These are phyloP conservation scores for Allomyces macrogynus DNA, from an alignment of 192 early-diverging fungal species.

Conservation along the genomic window DNA sequence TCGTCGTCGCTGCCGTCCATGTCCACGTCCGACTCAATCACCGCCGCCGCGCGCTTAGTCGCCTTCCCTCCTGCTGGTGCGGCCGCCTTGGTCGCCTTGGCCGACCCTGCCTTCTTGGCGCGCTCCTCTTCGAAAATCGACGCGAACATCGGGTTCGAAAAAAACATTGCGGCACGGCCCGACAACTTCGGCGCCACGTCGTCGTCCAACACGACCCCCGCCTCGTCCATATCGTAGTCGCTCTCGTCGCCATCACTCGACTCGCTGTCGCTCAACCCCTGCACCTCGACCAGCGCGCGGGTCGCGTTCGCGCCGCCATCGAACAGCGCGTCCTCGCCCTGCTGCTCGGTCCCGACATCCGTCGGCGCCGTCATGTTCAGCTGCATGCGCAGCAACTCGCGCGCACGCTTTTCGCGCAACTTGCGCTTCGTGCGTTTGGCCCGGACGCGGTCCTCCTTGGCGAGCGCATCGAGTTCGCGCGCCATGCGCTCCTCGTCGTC, in stretches of 20 bases:
- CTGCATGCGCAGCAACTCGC: conserved; percentile 51
- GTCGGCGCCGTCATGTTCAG: conserved; percentile 55
- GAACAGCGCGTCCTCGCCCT: conserved; percentile 36
- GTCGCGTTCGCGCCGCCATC: conserved; percentile 21
- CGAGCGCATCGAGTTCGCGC: conserved; percentile 13
- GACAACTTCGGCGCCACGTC: not conserved
- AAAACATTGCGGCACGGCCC: not conserved
- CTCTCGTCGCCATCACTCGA: conserved; percentile 10
- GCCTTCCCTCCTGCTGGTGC: too few species aligned
- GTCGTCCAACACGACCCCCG: not conserved
- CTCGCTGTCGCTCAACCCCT: not conserved
- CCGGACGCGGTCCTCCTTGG: conserved; percentile 22
- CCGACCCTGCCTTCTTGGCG: too few species aligned
- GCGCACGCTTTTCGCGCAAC: conserved; percentile 44
- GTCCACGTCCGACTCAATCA: not conserved
- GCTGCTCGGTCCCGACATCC: conserved; percentile 54
- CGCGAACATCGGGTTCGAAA: not conserved
- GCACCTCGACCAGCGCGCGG: not conserved
- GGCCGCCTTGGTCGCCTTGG: too few species aligned
- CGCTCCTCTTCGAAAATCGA: too few species aligned
- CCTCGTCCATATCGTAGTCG: conserved; percentile 3
- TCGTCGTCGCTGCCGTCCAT: not conserved
- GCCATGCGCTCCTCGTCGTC: conserved; percentile 6
- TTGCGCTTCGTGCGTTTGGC: conserved; percentile 35
- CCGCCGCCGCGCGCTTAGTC: too few species aligned